These are phyloP conservation scores for Termitomyces sp. DNA, from an alignment of 768 basidiomycete species.

Conservation along the genomic window DNA sequence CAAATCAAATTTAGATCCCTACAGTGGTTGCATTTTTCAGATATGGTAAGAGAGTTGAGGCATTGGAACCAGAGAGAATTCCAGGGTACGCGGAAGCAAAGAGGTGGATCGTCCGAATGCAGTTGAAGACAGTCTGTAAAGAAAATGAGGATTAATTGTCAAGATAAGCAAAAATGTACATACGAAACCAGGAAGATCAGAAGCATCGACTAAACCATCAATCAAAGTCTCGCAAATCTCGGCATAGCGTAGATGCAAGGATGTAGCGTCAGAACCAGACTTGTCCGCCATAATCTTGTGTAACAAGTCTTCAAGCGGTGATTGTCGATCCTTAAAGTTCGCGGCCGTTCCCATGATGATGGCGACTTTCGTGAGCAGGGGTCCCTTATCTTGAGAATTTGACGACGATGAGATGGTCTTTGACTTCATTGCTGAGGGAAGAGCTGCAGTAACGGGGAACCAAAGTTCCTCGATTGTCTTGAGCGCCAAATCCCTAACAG, in stretches of 20 bases:
- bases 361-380: constrained; percentile 60
- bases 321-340: constrained; percentile 79
- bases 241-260: constrained; percentile 64
- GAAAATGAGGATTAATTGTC: background rate
- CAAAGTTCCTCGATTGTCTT: constrained; percentile 91
- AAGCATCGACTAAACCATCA: constrained; percentile 85
- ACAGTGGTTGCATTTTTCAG: constrained; percentile 81
- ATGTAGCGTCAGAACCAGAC: constrained; percentile 46
- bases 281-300: constrained; percentile 80
- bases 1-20: background rate
- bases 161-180: constrained; percentile 22
- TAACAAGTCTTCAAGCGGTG: constrained; percentile 79
- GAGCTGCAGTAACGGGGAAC: constrained; percentile 48
- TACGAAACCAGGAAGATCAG: constrained; percentile 74
- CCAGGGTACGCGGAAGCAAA: constrained; percentile 81
- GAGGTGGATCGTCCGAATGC: constrained; percentile 80
- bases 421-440: constrained; percentile 35
- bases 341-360: constrained; percentile 86
- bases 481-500: constrained; percentile 88
- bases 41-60: constrained; percentile 85
- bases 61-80: constrained; percentile 79
- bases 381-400: constrained; percentile 45
- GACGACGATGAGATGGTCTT: constrained; percentile 23
- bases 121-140: constrained; percentile 74
- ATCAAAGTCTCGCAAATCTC: constrained; percentile 86